Conservation (phyloP, 768 basidiomycete genomes). For the Cystofilobasidium capitatum region DNA sequence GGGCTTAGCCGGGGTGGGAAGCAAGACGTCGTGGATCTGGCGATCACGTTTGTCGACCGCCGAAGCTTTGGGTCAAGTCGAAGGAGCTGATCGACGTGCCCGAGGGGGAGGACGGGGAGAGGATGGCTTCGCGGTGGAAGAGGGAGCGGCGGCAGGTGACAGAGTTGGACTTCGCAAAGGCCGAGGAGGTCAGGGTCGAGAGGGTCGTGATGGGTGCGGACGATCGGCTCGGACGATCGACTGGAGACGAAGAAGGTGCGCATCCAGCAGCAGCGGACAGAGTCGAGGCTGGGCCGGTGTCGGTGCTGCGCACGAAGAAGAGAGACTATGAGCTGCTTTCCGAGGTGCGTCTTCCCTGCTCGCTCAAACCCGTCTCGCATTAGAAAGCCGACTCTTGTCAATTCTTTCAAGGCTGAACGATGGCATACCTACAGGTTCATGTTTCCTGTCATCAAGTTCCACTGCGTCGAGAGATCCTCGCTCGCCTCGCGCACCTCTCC, state of each 20-base stretch:
- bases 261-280: background rate
- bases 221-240: background rate
- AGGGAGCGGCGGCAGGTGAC: constrained; percentile 1
- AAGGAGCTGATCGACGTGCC: too few relatives aligned
- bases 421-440: constrained; percentile 13
- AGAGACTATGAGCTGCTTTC: background rate
- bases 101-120: too few relatives aligned
- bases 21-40: too few relatives aligned
- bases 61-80: too few relatives aligned
- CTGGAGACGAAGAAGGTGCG: background rate
- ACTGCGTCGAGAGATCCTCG: background rate
- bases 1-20: too few relatives aligned
- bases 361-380: background rate
- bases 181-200: background rate
- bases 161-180: constrained; percentile 5
- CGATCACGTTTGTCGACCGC: too few relatives aligned
- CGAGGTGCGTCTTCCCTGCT: background rate
- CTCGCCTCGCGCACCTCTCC: constrained; percentile 9
- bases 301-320: background rate
- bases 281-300: background rate
- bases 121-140: too few relatives aligned
- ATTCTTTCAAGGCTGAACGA: background rate
- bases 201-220: background rate
- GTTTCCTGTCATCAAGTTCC: background rate
- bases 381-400: background rate